Conservation (phyloP, 305 asterid genomes). For the Euphrasia arctica region DNA sequence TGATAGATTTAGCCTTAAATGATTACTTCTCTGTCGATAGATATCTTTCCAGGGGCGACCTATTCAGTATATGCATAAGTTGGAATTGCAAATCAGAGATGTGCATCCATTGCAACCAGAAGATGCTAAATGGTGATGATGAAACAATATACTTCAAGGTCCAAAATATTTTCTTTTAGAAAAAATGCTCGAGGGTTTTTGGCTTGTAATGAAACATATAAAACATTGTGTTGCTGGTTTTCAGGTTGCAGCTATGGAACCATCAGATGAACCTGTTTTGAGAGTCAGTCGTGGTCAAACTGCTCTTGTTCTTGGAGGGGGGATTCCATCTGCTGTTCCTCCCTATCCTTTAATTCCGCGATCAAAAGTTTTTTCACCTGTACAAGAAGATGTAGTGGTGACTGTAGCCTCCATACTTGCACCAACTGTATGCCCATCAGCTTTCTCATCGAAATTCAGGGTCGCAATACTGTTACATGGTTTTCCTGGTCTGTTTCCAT, state of each 20-base stretch:
- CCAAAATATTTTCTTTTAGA: conserved; percentile 18
- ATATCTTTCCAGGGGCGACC: conserved; percentile 79
- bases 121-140: conserved; percentile 43
- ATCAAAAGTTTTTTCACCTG: conserved; percentile 41
- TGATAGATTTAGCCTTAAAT: conserved; percentile 72
- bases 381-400: conserved; percentile 63
- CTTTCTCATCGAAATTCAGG: conserved; percentile 78
- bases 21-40: conserved; percentile 77
- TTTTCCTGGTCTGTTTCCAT: conserved; percentile 53
- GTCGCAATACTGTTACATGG: conserved; percentile 80
- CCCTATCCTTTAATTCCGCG: conserved; percentile 60
- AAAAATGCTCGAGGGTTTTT: conserved; percentile 16
- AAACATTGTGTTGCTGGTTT: conserved; percentile 24
- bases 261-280: conserved; percentile 65
- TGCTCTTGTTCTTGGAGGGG: conserved; percentile 93
- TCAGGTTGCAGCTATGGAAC: conserved; percentile 91
- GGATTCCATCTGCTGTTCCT: conserved; percentile 72
- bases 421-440: conserved; percentile 84
- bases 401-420: conserved; percentile 70
- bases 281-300: conserved; percentile 73
- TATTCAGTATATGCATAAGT: conserved; percentile 59
- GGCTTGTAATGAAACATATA: conserved; percentile 19
- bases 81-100: conserved; percentile 88
- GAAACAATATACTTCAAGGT: conserved; percentile 82
- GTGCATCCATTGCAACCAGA: conserved; percentile 70